Base-by-base conservation (phyloP, 345 rosid genomes). In the sweet orange (Citrus sinensis) region DNA sequence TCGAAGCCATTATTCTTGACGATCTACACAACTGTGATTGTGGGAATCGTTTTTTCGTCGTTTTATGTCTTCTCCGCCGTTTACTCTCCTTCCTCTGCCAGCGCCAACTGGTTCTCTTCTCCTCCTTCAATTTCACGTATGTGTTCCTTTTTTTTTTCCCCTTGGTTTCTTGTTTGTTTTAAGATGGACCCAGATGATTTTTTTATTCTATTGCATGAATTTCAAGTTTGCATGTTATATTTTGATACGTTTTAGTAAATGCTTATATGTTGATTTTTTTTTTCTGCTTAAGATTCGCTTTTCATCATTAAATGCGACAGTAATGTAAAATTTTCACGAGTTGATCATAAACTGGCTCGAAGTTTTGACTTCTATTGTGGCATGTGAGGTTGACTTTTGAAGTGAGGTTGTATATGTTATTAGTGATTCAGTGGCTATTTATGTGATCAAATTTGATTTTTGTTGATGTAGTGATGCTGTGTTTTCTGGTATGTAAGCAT, bases 21-120 rank as follows among this genome's bases (percentile, higher is more conserved):
- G 72, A 86, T 96, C 85, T 96, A 96, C 79, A 88, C 90, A 25
- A 86, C 98, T 11, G 98, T 94, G 70, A 76, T 94, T 75, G 79
- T 90, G 17, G 99, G 99, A 40, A 87, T 90, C 37, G 75, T 92
- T 76, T 85, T 96, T 76, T 94, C 98, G 34, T 85, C 97, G 37
- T 85, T 92, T 62, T 96, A 89, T 80, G 94, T 96, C 77, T 92
- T 91, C 88, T 91, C 99, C n/a, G 93, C 98, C 16, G 74, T 92
- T 80, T 89, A 89, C 86, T 88, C 99, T 60, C n/a, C 80, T 74
- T 51, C 88, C 24, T 56, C 85, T 73, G 76, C 83, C 82, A 80
- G 89, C 78, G 71, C 90, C 71, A 73, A 87, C 19, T 89, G 94
- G 94, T 84, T 90, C 69, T 90, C 97, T 30, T 81, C 97, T 72